A percentile compares a stretch with the other conserved stretches of the same genome.
phyloP scores from a whole-genome alignment of 192 early-diverging fungal species.

The Polychytrium aggregatum region DNA sequence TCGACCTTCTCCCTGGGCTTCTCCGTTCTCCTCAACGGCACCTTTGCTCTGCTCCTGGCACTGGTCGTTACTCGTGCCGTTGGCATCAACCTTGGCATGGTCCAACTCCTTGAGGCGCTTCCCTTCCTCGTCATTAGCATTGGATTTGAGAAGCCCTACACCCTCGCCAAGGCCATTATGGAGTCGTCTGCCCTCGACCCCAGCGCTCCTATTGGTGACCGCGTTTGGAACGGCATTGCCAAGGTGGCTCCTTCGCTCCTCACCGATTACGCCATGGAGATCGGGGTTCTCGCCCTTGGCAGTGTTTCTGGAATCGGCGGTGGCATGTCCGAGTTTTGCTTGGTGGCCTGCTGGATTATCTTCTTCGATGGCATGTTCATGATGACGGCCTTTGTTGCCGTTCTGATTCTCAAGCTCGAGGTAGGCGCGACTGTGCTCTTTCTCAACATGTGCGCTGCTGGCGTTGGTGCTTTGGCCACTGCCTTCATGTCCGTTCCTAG shows the following conservation, averaged over 20 bases:
- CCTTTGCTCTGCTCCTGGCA: conserved; percentile 17
- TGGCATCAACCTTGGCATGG: conserved; percentile 10
- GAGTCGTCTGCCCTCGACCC: conserved; percentile 11
- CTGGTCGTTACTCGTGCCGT: conserved; percentile 17
- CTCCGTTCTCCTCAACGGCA: conserved; percentile 25
- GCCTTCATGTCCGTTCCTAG: neutral
- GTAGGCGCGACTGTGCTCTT: neutral
- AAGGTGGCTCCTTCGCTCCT: conserved; percentile 50
- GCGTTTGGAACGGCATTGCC: conserved; percentile 54
- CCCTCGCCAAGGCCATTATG: conserved; percentile 70
- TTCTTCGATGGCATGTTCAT: conserved; percentile 71
- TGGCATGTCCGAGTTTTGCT: conserved; percentile 68
- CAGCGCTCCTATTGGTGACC: conserved; percentile 33
- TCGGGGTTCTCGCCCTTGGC: conserved; percentile 62
- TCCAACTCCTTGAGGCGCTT: conserved; percentile 60
- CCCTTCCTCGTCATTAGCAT: conserved; percentile 86
- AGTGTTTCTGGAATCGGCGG: conserved; percentile 48
- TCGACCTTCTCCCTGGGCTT: conserved; percentile 62
- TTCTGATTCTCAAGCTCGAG: conserved; percentile 82
- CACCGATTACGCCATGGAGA: conserved; percentile 75
- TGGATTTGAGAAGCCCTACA: conserved; percentile 80
- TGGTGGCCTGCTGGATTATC: conserved; percentile 66
- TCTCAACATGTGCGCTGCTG: neutral
- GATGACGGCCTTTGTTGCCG: conserved; percentile 77
- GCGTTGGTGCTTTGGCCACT: neutral